These are phyloP conservation scores for Myriangium duriaei DNA, from an alignment of 2,329 filamentous ascomycete species.

Conservation along the genomic window DNA sequence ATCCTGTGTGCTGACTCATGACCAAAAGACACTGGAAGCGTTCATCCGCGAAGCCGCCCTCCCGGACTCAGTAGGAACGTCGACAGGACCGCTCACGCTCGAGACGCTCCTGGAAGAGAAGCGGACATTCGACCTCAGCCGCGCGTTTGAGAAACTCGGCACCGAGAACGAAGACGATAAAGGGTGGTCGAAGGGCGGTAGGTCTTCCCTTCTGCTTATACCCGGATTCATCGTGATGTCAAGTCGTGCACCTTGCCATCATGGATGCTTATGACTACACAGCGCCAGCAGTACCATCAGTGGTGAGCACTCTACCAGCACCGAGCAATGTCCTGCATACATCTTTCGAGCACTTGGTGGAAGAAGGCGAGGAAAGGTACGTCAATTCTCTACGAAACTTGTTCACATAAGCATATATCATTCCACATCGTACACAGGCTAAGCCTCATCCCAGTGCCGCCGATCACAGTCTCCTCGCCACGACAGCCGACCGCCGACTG, in stretches of 20 bases:
- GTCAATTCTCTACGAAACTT: too few species aligned
- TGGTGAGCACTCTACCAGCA: slow-evolving; percentile 32
- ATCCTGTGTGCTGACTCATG: too few species aligned
- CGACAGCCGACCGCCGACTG: slow-evolving; percentile 36
- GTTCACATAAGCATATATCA: too few species aligned
- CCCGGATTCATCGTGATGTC: not conserved
- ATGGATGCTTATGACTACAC: slow-evolving; percentile 12
- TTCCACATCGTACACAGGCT: too few species aligned
- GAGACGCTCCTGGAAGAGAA: slow-evolving; percentile 51
- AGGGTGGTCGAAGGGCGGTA: slow-evolving; percentile 12
- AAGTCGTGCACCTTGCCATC: not conserved
- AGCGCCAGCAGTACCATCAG: slow-evolving; percentile 35
- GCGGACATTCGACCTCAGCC: slow-evolving; percentile 42
- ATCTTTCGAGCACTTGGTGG: slow-evolving; percentile 25
- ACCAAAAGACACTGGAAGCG: slow-evolving; percentile 40
- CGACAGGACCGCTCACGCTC: slow-evolving; percentile 39
- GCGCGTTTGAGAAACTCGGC: slow-evolving; percentile 44
- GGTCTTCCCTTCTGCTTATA: not conserved
- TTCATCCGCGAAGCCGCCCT: slow-evolving; percentile 47
- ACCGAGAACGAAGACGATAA: slow-evolving; percentile 26
- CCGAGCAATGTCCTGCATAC: slow-evolving; percentile 42
- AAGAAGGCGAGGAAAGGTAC: slow-evolving; percentile 5
- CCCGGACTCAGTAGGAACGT: slow-evolving; percentile 35
- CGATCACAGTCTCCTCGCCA: too few species aligned
- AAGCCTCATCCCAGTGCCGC: too few species aligned